Percentiles rank a stretch among this genome's conserved stretches.
Conservation (phyloP, 208 protist genomes). For the Trypanosoma caninum region DNA sequence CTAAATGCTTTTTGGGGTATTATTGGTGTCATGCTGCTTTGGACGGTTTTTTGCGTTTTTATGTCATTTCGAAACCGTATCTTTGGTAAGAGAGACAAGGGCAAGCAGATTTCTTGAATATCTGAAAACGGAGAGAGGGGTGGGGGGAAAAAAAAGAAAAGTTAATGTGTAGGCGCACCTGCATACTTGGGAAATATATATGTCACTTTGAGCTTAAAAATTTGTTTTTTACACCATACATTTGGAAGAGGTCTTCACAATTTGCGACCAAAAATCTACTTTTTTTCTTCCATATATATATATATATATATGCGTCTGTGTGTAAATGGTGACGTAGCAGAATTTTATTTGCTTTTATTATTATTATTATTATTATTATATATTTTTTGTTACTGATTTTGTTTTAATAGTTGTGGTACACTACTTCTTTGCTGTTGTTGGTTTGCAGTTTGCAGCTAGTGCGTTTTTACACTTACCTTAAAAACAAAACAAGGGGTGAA, state of each 20-base stretch:
- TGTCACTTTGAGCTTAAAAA: too few species aligned
- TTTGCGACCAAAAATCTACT: background rate
- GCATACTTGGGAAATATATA: too few species aligned
- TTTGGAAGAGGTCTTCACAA: background rate
- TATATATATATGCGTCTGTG: background rate
- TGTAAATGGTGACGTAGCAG: background rate
- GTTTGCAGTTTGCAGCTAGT: too few species aligned
- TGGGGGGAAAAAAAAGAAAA: background rate
- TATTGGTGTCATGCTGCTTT: conserved; percentile 55
- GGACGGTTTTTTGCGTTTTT: conserved; percentile 55
- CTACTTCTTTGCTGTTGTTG: too few species aligned
- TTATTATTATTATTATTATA: background rate
- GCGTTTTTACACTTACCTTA: too few species aligned
- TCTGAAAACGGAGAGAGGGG: background rate
- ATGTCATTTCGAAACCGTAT: conserved; percentile 35
- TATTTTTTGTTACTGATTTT: background rate
- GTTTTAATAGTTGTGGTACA: background rate
- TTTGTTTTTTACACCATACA: too few species aligned
- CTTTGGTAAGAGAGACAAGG: background rate
- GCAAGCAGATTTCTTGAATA: too few species aligned
- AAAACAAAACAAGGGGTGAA: too few species aligned
- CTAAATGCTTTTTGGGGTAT: conserved; percentile 67
- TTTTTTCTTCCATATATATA: background rate
- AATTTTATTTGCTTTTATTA: background rate
- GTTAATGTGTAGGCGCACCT: too few species aligned